phyloP scores from a whole-genome alignment of 1,284 basidiomycete species.

The Naganishia sp. region DNA sequence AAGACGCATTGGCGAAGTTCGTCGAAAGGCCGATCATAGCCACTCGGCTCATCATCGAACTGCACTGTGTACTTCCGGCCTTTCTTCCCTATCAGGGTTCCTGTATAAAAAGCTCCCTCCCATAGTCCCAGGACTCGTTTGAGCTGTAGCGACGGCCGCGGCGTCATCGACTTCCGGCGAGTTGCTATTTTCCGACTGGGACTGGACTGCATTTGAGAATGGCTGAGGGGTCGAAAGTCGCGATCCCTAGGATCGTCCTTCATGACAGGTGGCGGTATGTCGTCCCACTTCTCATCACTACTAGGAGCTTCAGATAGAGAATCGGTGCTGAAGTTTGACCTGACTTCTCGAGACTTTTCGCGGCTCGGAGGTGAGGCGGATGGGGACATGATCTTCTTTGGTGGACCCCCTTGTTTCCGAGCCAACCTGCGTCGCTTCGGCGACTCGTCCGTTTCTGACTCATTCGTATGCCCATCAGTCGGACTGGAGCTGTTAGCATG shows the following conservation, averaged over 20 bases:
- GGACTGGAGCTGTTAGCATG: not conserved
- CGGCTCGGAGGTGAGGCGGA: not conserved
- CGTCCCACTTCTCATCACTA: conserved; percentile 8
- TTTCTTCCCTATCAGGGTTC: conserved; percentile 16
- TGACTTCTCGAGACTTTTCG: not conserved
- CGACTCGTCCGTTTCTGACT: conserved; percentile 2
- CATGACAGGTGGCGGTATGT: conserved; percentile 11
- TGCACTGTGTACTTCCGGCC: not conserved
- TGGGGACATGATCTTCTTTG: conserved; percentile 21
- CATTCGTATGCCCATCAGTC: not conserved
- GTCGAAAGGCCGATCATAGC: not conserved
- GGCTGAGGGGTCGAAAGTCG: conserved; percentile 9
- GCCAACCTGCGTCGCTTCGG: conserved; percentile 1
- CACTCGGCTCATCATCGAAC: conserved; percentile 7
- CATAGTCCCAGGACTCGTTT: conserved; percentile 12
- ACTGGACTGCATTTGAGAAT: conserved; percentile 16
- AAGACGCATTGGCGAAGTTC: conserved; percentile 26
- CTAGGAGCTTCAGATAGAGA: conserved; percentile 9
- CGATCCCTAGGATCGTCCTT: conserved; percentile 16
- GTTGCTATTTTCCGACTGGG: conserved; percentile 12
- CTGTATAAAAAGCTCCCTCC: conserved; percentile 15
- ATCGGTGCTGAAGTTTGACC: not conserved
- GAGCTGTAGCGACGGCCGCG: not conserved
- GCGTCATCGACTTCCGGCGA: conserved; percentile 6
- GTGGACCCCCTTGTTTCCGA: not conserved